A percentile compares a stretch with the other conserved stretches of the same genome.
phyloP scores from a whole-genome alignment of 1,284 basidiomycete genomes.

The Cutaneotrichosporon sp. region DNA sequence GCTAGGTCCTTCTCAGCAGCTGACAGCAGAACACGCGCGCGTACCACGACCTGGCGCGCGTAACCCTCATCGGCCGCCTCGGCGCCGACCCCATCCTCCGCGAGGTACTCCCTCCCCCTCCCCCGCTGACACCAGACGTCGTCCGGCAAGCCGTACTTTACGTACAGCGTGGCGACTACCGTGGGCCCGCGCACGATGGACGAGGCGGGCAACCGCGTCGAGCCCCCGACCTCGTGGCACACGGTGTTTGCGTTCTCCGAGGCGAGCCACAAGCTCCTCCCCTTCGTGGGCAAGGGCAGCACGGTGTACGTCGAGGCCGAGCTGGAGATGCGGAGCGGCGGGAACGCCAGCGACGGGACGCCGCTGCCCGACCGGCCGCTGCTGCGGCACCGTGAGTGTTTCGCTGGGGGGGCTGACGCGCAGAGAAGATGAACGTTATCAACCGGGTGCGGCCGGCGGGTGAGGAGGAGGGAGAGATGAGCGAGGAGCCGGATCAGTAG shows the following conservation, averaged over 20 bases:
- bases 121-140: slow-evolving; percentile 28
- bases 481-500: slow-evolving; percentile 15
- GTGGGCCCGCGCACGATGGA: slow-evolving; percentile 25
- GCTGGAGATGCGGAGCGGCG: slow-evolving; percentile 41
- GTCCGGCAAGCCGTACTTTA: slow-evolving; percentile 45
- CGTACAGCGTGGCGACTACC: slow-evolving; percentile 41
- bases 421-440: slow-evolving; percentile 37
- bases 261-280: slow-evolving; percentile 30
- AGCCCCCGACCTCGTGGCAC: slow-evolving; percentile 46
- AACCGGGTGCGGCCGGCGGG: slow-evolving; percentile 27
- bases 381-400: slow-evolving; percentile 43
- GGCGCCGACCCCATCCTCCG: slow-evolving; percentile 43
- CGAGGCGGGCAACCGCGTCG: slow-evolving; percentile 26
- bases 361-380: slow-evolving; percentile 35
- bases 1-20: too few species aligned
- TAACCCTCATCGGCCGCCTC: slow-evolving; percentile 45
- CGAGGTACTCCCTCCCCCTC: slow-evolving; percentile 22
- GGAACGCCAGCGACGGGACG: slow-evolving; percentile 28
- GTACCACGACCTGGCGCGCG: slow-evolving; percentile 36
- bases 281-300: slow-evolving; percentile 41
- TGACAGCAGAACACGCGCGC: slow-evolving; percentile 1
- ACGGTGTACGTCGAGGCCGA: slow-evolving; percentile 50
- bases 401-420: neutral
- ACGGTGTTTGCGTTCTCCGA: slow-evolving; percentile 48
- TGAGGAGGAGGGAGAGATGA: slow-evolving; percentile 16